These are phyloP conservation scores for Wickerhamiella parazyma DNA, from an alignment of 805 yeast genomes.

Conservation along the genomic window DNA sequence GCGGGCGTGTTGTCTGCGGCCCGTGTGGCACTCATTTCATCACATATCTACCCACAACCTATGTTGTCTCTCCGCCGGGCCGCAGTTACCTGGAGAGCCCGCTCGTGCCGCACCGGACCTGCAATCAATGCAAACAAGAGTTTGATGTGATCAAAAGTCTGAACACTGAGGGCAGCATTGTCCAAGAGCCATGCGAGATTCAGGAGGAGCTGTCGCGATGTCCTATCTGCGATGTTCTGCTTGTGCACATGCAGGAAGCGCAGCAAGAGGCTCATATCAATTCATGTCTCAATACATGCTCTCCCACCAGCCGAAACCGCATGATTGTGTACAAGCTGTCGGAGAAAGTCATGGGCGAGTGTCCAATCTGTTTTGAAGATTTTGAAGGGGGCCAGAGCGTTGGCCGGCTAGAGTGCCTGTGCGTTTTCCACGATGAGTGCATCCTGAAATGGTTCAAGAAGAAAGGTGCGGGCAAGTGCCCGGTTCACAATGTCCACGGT, in stretches of 20 bases:
- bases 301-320: constrained; percentile 41
- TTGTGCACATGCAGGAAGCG: constrained; percentile 21
- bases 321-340: constrained; percentile 63
- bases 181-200: constrained; percentile 17
- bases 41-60: constrained; percentile 44
- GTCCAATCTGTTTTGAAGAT: constrained; percentile 89
- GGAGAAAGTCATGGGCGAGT: constrained; percentile 42
- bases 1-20: constrained; percentile 71
- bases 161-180: constrained; percentile 14
- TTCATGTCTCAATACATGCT: constrained; percentile 38
- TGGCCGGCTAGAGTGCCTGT: constrained; percentile 84
- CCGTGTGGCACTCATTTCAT: constrained; percentile 43
- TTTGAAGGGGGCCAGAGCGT: constrained; percentile 75
- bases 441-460: constrained; percentile 82
- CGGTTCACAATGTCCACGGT: constrained; percentile 42
- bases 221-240: constrained; percentile 28
- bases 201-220: constrained; percentile 26
- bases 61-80: constrained; percentile 42
- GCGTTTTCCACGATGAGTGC: constrained; percentile 86
- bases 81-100: constrained; percentile 37
- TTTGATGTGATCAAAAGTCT: constrained; percentile 33
- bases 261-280: constrained; percentile 55
- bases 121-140: constrained; percentile 59
- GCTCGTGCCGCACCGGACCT: constrained; percentile 53
- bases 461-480: constrained; percentile 78